These are phyloP conservation scores for Sequoiadendron giganteum DNA, from an alignment of 75 land plant genomes.

Conservation along the genomic window DNA sequence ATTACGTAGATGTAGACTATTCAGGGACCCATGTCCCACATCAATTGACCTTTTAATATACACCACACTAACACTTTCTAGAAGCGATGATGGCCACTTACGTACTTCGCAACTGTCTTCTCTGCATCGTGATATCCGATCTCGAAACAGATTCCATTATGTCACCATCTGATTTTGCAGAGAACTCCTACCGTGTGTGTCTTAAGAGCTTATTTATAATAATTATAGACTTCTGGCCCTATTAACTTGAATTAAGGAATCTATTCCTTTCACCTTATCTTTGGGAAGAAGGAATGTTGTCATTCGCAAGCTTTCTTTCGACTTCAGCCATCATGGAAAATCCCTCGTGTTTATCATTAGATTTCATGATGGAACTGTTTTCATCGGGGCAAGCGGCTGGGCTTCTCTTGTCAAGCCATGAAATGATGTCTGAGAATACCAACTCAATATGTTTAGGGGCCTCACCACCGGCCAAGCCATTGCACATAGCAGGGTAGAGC, in stretches of 20 bases:
- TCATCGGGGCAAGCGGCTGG: slow-evolving; percentile 8
- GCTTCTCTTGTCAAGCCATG: slow-evolving; percentile 63
- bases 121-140: neutral
- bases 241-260: neutral
- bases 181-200: neutral
- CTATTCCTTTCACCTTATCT: neutral
- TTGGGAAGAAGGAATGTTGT: neutral
- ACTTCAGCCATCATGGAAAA: neutral
- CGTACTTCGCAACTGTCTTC: too few species aligned
- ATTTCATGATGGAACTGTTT: neutral
- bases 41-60: neutral
- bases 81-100: neutral
- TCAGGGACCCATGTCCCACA: neutral
- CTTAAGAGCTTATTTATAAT: too few species aligned
- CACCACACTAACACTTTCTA: neutral
- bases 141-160: neutral
- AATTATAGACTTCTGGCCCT: neutral
- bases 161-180: neutral
- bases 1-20: too few species aligned
- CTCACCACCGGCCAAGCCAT: slow-evolving; percentile 75
- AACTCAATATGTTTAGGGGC: slow-evolving; percentile 59
- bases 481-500: slow-evolving; percentile 89
- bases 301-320: slow-evolving; percentile 2
- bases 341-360: neutral
- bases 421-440: slow-evolving; percentile 74